Conservation (phyloP, 2,329 filamentous ascomycete genomes). For the Orbilia quercus region DNA sequence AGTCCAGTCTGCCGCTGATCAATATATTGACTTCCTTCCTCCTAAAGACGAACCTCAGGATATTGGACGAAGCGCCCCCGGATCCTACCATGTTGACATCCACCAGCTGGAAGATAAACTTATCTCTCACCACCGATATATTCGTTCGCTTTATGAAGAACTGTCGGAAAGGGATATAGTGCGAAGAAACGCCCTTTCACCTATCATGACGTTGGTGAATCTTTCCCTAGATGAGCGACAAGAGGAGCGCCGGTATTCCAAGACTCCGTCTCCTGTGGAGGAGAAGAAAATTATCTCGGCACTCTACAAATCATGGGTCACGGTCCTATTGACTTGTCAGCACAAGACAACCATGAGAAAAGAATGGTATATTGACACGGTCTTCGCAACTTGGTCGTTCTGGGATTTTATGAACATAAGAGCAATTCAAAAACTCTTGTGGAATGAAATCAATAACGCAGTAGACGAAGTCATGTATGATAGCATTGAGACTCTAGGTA, state of each 20-base stretch:
- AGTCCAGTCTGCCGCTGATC: slow-evolving; percentile 15
- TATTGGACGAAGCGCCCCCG: neutral
- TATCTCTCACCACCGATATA: slow-evolving; percentile 31
- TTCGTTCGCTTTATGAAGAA: slow-evolving; percentile 7
- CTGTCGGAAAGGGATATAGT: slow-evolving; percentile 1
- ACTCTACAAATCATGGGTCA: slow-evolving; percentile 26
- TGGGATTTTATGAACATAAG: slow-evolving; percentile 27
- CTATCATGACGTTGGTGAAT: neutral
- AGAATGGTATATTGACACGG: slow-evolving; percentile 1
- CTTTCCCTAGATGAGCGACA: neutral
- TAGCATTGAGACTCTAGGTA: neutral
- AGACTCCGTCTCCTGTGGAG: neutral
- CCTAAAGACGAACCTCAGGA: neutral
- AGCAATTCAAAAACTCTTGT: slow-evolving; percentile 21
- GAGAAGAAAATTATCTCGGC: slow-evolving; percentile 14
- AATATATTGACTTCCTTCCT: slow-evolving; percentile 7
- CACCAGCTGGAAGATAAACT: slow-evolving; percentile 18
- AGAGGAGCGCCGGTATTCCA: neutral
- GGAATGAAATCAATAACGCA: neutral
- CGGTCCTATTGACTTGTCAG: slow-evolving; percentile 17
- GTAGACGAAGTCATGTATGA: slow-evolving; percentile 1
- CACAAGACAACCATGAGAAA: slow-evolving; percentile 11
- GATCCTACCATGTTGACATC: slow-evolving; percentile 11
- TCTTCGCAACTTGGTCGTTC: slow-evolving; percentile 11
- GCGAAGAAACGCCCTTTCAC: neutral